Percentiles rank a stretch among this genome's conserved stretches.
These are phyloP conservation scores for Nicotiana benthamiana DNA, from an alignment of 257 asterid species.

Conservation along the genomic window DNA sequence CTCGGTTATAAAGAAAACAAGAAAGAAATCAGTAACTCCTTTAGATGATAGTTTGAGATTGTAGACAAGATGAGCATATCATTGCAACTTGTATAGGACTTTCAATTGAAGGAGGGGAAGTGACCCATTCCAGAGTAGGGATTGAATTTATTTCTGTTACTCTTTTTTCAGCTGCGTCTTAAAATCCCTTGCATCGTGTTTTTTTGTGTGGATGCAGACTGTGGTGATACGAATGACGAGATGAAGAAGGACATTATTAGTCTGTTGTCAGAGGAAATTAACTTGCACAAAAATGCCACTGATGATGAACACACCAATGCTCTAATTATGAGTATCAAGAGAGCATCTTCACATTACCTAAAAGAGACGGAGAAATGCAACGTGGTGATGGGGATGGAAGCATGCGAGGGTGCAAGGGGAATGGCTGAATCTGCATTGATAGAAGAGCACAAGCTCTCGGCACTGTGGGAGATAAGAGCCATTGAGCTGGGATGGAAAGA, in stretches of 20 bases:
- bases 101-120: too few relatives aligned
- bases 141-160: too few relatives aligned
- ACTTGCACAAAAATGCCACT: constrained; percentile 17
- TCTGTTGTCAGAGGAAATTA: constrained; percentile 25
- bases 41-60: background rate
- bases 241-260: constrained; percentile 15
- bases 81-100: background rate
- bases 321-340: constrained; percentile 12
- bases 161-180: background rate
- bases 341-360: constrained; percentile 18
- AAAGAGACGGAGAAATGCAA: constrained; percentile 23
- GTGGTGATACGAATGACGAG: constrained; percentile 24
- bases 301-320: constrained; percentile 9
- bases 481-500: constrained; percentile 20
- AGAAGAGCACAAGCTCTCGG: constrained; percentile 26
- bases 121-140: too few relatives aligned
- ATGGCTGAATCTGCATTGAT: constrained; percentile 20
- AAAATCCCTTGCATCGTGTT: background rate
- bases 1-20: too few relatives aligned
- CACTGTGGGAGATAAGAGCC: constrained; percentile 28
- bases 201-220: constrained; percentile 7
- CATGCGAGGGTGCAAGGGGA: constrained; percentile 29
- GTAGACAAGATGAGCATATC: background rate
- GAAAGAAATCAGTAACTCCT: too few relatives aligned
- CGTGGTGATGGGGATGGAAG: constrained; percentile 8